These are phyloP conservation scores for Pestalotiopsis sp. DNA, from an alignment of 2,329 filamentous ascomycete genomes.

Conservation along the genomic window DNA sequence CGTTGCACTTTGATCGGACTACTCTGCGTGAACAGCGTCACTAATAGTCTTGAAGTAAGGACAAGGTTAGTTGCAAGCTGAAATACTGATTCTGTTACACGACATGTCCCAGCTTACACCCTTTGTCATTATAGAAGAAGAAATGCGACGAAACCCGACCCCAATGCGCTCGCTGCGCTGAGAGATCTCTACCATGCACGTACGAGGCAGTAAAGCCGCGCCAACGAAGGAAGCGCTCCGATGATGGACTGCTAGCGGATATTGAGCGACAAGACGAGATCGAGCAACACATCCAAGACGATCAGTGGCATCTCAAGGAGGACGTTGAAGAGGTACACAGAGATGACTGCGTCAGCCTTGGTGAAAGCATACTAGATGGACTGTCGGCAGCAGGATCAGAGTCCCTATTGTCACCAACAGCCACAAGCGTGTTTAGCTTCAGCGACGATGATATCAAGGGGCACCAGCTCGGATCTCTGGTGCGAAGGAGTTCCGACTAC, in stretches of 20 bases:
- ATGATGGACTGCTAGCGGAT: conserved; percentile 19
- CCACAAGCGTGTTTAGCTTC: conserved; percentile 31
- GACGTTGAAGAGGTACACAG: conserved; percentile 21
- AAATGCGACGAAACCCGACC: conserved; percentile 60
- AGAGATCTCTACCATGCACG: conserved; percentile 50
- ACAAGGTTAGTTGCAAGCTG: conserved; percentile 49
- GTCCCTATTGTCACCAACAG: conserved; percentile 6
- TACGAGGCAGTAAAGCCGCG: conserved; percentile 53
- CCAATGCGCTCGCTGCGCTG: conserved; percentile 52
- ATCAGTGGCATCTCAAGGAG: conserved; percentile 24
- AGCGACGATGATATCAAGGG: conserved; percentile 19
- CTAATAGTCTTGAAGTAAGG: conserved; percentile 43
- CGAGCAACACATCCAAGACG: conserved; percentile 15
- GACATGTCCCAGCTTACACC: conserved; percentile 15
- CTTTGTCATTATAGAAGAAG: conserved; percentile 49
- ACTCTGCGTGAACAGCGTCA: conserved; percentile 9
- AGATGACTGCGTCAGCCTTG: conserved; percentile 24
- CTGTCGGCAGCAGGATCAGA: conserved; percentile 17
- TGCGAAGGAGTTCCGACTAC: conserved; percentile 24
- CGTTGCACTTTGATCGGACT: conserved; percentile 22
- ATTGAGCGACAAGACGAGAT: background rate
- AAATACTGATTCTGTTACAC: background rate
- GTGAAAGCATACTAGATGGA: conserved; percentile 20
- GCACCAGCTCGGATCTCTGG: conserved; percentile 19
- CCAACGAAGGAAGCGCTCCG: conserved; percentile 40